These are phyloP conservation scores for Corynespora cassiicola DNA, from an alignment of 2,329 filamentous ascomycete species.

Conservation along the genomic window DNA sequence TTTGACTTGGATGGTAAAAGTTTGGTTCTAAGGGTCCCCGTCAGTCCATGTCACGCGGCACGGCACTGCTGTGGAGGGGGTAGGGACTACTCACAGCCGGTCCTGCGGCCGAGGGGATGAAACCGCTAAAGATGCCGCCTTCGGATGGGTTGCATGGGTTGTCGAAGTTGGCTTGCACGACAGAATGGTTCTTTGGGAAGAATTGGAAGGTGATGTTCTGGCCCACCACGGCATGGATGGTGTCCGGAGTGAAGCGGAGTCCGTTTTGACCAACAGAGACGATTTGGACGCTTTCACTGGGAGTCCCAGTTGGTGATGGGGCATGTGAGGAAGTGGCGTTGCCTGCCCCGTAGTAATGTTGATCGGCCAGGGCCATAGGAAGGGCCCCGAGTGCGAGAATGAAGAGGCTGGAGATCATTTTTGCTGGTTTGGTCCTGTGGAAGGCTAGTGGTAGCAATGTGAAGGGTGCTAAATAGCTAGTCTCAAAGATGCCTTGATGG, in stretches of 20 bases:
- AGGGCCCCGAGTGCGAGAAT: constrained; percentile 17
- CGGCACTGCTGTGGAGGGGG: too few species aligned
- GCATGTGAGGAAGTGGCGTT: constrained; percentile 9
- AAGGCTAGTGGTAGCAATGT: too few species aligned
- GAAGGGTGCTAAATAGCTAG: neutral
- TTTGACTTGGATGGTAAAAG: constrained; percentile 31
- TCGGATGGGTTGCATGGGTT: constrained; percentile 38
- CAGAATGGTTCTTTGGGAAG: constrained; percentile 35
- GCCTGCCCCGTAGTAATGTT: constrained; percentile 7
- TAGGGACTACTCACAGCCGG: constrained; percentile 19
- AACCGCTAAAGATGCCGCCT: constrained; percentile 34
- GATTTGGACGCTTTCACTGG: constrained; percentile 19
- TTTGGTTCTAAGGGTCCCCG: constrained; percentile 18
- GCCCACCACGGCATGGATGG: constrained; percentile 26
- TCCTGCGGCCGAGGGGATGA: constrained; percentile 20
- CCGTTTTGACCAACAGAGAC: constrained; percentile 33
- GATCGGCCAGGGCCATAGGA: constrained; percentile 22
- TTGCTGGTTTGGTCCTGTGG: constrained; percentile 1
- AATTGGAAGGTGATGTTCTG: constrained; percentile 34
- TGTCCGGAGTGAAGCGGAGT: constrained; percentile 34
- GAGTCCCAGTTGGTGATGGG: constrained; percentile 10
- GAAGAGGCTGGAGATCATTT: constrained; percentile 21
- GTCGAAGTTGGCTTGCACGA: constrained; percentile 31
- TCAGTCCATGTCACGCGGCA: too few species aligned
- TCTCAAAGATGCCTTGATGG: constrained; percentile 1